phyloP scores from a whole-genome alignment of 2,329 filamentous ascomycete genomes.

The Neurospora sp. region DNA sequence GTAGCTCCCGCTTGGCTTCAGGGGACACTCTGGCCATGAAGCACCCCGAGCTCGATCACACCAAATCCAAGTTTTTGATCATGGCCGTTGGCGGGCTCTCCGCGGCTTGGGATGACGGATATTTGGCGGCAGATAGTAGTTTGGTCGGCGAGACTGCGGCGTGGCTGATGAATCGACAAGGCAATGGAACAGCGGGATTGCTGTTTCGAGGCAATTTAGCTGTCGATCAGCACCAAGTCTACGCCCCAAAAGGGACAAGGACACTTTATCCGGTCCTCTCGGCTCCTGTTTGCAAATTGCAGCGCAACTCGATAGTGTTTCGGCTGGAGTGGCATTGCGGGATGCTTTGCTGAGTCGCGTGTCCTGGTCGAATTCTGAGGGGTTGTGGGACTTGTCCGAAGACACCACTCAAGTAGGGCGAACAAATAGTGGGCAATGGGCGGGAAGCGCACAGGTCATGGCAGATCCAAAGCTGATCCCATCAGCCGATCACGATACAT shows the following conservation, averaged over 20 bases:
- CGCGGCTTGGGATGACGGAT: neutral
- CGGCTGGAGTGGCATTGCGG: neutral
- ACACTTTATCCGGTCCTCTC: neutral
- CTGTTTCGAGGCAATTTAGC: neutral
- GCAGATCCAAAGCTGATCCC: neutral
- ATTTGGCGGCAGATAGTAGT: neutral
- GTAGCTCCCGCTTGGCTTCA: neutral
- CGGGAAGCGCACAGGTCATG: neutral
- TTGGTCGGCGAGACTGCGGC: neutral
- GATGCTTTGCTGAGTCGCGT: neutral
- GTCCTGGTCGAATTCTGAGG: neutral
- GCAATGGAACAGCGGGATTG: neutral
- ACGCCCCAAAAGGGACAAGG: neutral
- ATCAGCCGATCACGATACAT: neutral
- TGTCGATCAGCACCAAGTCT: neutral
- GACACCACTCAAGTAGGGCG: neutral
- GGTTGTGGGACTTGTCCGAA: neutral
- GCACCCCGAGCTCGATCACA: neutral
- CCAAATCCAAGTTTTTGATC: neutral
- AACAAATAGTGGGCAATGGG: neutral
- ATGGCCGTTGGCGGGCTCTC: neutral
- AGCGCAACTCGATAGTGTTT: neutral
- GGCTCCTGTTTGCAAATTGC: neutral
- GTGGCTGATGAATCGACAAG: neutral
- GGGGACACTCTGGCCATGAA: neutral